These are phyloP conservation scores for Claviceps lovelessii DNA, from an alignment of 2,329 filamentous ascomycete genomes.

Conservation along the genomic window DNA sequence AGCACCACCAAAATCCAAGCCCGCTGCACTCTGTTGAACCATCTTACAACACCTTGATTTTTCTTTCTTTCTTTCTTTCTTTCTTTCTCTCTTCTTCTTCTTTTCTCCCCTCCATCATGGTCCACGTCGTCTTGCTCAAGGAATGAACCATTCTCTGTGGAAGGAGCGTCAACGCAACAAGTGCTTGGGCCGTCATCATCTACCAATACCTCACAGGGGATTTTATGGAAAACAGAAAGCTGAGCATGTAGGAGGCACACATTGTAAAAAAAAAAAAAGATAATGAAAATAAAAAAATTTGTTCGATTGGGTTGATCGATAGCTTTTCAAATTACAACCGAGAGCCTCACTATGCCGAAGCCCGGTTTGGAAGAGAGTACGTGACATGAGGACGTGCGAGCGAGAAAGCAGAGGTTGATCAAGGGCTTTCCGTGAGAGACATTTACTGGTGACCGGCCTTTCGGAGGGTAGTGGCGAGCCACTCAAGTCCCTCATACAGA, in stretches of 20 bases:
- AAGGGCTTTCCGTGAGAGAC: conserved; percentile 22
- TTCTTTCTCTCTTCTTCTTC: no score
- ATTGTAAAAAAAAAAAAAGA: conserved; percentile 32
- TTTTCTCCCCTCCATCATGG: neutral
- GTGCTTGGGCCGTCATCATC: conserved; percentile 1
- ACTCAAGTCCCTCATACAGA: conserved; percentile 98
- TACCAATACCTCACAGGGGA: conserved; percentile 15
- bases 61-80: neutral
- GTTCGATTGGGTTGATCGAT: conserved; percentile 37
- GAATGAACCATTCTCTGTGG: neutral
- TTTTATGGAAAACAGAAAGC: conserved; percentile 10
- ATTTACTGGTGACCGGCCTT: conserved; percentile 56
- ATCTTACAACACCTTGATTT: neutral
- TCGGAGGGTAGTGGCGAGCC: conserved; percentile 71
- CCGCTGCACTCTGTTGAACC: neutral
- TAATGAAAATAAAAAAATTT: conserved; percentile 16
- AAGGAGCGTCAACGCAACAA: neutral
- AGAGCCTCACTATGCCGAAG: conserved; percentile 33
- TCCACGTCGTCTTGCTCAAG: neutral
- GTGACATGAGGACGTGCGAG: conserved; percentile 24
- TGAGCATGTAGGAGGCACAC: conserved; percentile 15
- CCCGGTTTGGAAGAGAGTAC: conserved; percentile 25
- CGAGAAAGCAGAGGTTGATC: conserved; percentile 19
- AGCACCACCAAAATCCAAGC: neutral
- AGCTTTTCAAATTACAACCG: conserved; percentile 45